Base-by-base conservation (phyloP, 495 filamentous ascomycete species). In the Xylaria venustula region DNA sequence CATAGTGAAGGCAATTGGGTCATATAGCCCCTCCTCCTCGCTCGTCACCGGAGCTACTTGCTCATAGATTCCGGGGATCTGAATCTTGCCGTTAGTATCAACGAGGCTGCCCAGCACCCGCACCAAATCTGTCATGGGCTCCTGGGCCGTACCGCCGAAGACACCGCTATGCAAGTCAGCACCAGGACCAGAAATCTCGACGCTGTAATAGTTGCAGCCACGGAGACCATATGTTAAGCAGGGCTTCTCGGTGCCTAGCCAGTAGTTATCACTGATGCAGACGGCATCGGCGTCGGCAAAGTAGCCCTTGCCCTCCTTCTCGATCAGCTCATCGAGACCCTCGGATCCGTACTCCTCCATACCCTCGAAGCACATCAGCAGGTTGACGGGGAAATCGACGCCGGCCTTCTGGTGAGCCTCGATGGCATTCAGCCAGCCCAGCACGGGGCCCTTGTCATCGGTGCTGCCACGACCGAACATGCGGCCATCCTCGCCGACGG, bases 301-400 rank as follows among this genome's bases (percentile, higher is more conserved):
- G 81, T 85, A 98, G 55, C 87, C 86, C 78, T 93, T 91, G 64
- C 85, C 88, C 77, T 99, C 95, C 17, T 82, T 86, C 62, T 88
- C 80, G 74, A 99, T 96, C 62, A 97, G 89, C 44, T 97, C 93
- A 62, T 99, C 93, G 41, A 99, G 83, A 40, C 95, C 95, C 68
- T 98, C 95, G 0, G 91, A 96, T 41, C 95, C 95, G 73, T 96
- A 96, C 78, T 99, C 95, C 78, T 99, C 94, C 95, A 99, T 99
- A 42, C 95, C 95, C 77, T 99, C 95, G 69, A 99, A 99, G 81
- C 95, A 99, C 92, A 97, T 97, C 30, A 99, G 85, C 58, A 99
- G 83, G 81, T 99, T 99, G 65, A 99, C 93, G 6, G 95, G 95
- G 70, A 98, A 87, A 48, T 97, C 93, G 48, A 97, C 81, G 41